Base-by-base conservation (phyloP, 2,329 filamentous ascomycete genomes). In the Parascedosporium putredinis region DNA sequence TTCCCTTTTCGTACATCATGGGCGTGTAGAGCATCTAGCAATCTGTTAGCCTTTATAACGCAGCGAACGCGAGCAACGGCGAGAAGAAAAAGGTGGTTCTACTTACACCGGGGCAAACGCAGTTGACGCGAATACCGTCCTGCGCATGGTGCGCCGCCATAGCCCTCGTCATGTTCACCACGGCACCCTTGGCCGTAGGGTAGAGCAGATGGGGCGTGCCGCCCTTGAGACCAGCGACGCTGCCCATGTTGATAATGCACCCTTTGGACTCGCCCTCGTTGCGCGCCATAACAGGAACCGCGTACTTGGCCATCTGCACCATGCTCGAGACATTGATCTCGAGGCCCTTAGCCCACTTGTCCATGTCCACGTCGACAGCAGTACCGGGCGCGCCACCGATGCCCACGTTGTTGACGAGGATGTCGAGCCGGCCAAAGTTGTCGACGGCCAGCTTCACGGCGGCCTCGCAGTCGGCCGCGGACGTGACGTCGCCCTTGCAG, bases 351-450 rank as follows among this genome's bases (percentile, higher is more conserved):
- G 73, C 67, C 78, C 78, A 86, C 9, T 69, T 66, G 0, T 61
- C 69, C 67, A 81, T 74, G 56, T 84, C 76, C 1, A 83, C 74
- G 0, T 79, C 74, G 2, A 78, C 67, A 0, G 80, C 79, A 2
- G 75, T 81, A 0, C 82, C 82, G 1, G 63, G 50, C 0, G 79
- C 72, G 0, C 82, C 82, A 3, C 70, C 69, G 18, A 84, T 66
- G 0, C 82, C 83, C 2, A 85, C 81, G 50, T 78, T 79, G 57
- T 84, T 84, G 31, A 84, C 66, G 1, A 85, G 64, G 38, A 84
- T 79, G 56, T 84, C 79, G 2, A 85, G 54, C 2, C 75, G 65
- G 0, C 78, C 78, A 54, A 75, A 84, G 1, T 60, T 56, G 2
- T 66, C 52, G 1, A 79, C 12, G 0, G 79, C 71, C 0, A 59